A percentile compares a stretch with the other conserved stretches of the same genome.
Conservation (phyloP, 169 alveolate species). For the Eimeria acervulina region DNA sequence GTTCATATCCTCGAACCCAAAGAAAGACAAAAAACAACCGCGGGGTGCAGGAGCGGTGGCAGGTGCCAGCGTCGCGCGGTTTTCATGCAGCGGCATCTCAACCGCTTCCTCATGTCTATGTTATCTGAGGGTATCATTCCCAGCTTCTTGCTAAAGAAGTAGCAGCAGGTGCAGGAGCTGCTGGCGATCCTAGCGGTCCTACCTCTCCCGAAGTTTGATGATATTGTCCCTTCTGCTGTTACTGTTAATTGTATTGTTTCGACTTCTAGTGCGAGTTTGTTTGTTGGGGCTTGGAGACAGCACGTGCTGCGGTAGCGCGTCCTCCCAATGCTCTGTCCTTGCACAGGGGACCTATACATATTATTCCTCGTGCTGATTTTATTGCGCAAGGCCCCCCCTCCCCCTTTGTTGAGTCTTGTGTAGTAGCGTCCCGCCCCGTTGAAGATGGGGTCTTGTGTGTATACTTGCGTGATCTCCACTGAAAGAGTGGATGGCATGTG, state of each 20-base stretch:
- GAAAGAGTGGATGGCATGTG: constrained; percentile 64
- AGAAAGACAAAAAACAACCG: neutral
- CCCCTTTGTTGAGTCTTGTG: constrained; percentile 69
- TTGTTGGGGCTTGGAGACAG: constrained; percentile 18
- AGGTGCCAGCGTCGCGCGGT: constrained; percentile 30
- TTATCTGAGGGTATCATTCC: neutral
- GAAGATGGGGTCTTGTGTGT: constrained; percentile 35
- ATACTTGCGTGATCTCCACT: constrained; percentile 27
- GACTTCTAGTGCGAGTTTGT: constrained; percentile 41
- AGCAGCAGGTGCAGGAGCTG: constrained; percentile 38
- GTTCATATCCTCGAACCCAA: neutral
- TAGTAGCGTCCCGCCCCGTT: constrained; percentile 69
- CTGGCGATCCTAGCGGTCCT: neutral
- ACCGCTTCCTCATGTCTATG: neutral
- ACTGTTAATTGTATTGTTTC: constrained; percentile 12
- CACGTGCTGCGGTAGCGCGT: constrained; percentile 46
- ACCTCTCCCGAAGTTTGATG: neutral
- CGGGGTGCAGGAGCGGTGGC: constrained; percentile 19
- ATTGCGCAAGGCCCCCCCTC: constrained; percentile 4
- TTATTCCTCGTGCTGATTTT: neutral
- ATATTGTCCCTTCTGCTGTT: neutral
- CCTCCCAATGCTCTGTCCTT: constrained; percentile 4
- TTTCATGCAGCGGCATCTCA: neutral
- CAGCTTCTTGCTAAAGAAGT: constrained; percentile 9
- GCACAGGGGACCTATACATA: constrained; percentile 42